Percentiles rank a stretch among this genome's conserved stretches.
Conservation (phyloP, 164 flowering plant species). For the Pachysandra terminalis region DNA sequence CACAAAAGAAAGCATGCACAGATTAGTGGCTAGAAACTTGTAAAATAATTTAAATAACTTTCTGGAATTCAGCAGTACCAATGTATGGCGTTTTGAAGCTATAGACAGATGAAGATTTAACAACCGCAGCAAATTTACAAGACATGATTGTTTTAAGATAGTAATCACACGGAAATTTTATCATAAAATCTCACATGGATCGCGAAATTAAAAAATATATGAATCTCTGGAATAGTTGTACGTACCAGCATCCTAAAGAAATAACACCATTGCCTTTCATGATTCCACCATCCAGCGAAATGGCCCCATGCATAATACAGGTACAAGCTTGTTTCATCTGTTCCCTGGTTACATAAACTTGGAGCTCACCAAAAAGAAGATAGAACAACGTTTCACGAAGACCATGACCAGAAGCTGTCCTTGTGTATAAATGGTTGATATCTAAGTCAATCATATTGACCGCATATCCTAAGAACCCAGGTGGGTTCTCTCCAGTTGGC, state of each 20-base stretch:
- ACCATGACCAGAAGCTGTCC: conserved; percentile 42
- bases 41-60: too few relatives aligned
- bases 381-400: conserved; percentile 71
- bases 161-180: too few relatives aligned
- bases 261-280: conserved; percentile 43
- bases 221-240: not conserved
- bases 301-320: conserved; percentile 39
- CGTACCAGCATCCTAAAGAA: conserved; percentile 50
- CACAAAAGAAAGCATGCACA: too few relatives aligned
- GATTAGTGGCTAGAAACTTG: too few relatives aligned
- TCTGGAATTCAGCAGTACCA: too few relatives aligned
- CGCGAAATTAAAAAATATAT: not conserved
- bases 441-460: conserved; percentile 59
- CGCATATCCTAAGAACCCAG: conserved; percentile 63
- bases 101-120: too few relatives aligned
- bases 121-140: too few relatives aligned
- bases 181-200: not conserved
- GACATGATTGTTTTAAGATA: too few relatives aligned
- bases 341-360: conserved; percentile 53
- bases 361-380: conserved; percentile 58
- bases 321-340: conserved; percentile 39
- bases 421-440: conserved; percentile 17
- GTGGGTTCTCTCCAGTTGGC: conserved; percentile 32
- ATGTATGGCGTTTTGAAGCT: too few relatives aligned
- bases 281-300: conserved; percentile 73